Base-by-base conservation (phyloP, 176 grass and related monocot genomes). In the Juncus inflexus region DNA sequence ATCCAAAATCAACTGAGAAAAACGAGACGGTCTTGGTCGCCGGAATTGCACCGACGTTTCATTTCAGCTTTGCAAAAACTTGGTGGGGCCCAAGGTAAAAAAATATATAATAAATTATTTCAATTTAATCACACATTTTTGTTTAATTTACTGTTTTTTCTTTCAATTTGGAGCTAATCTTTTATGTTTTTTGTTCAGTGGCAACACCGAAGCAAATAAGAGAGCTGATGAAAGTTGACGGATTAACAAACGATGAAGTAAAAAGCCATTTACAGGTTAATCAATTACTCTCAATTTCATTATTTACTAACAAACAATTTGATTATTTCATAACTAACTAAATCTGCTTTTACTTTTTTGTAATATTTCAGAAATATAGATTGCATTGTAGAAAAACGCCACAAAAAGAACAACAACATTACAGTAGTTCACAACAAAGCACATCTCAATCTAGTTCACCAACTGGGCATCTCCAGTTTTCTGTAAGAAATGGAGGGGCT, bases 151-250 rank as follows among this genome's bases (percentile, higher is more conserved):
- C 9, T 15, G 42, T 61, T 65, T 55, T 64, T 9, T 3, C 12
- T 52, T 69, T 38, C 2, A 58, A 59, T 39, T 45, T 70, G 7
- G 3, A 5, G 37, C 64, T 67, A 13, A 67, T 35, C 51, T 37
- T 71, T 71, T 6, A 4, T 41, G 38, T 35, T 14, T 70, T 60
- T 3, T 58, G 55, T 69, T 73, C 69, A 96, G 90, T 70, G 6
- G 86, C 90, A 6, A 95, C 90, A 67, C 90, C 90, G 1, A 95
- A 95, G 80, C 90, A 90, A 74, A 95, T 95, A 57, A 84, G 90
- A 52, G 86, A 95, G 58, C 47, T 87, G 72, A 95, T 95, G 90
- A 95, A 90, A 69, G 90, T 95, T 28, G 86, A 95, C 35, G 90
- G 81, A 47, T 86, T 95, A 37, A 95, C 90, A 2, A 95, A 95